Percentiles rank a stretch among this genome's conserved stretches.
Conservation (phyloP, 768 basidiomycete genomes). For the Lactarius akahatsu region DNA sequence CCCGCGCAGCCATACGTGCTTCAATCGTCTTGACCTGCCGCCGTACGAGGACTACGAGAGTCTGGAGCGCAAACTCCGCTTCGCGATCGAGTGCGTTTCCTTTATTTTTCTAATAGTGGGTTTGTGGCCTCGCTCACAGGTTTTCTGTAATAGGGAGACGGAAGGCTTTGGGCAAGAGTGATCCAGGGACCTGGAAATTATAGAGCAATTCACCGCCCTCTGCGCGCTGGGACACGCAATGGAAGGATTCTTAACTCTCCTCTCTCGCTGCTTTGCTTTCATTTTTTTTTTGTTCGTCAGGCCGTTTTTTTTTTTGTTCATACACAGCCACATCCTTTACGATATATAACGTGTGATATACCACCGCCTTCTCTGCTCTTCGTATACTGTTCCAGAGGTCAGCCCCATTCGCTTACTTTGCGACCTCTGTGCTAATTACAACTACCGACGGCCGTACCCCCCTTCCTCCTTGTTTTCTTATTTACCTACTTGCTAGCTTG, state of each 20-base stretch:
- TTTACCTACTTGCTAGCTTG: no score
- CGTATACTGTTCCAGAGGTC: neutral
- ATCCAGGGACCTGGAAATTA: neutral
- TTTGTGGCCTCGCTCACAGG: neutral
- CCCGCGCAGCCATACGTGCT: conserved; percentile 92
- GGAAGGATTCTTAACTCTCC: neutral
- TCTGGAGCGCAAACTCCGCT: conserved; percentile 80
- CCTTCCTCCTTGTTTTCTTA: no score
- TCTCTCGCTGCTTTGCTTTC: neutral
- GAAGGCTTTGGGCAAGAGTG: conserved; percentile 60
- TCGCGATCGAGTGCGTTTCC: conserved; percentile 72
- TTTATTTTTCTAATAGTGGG: neutral
- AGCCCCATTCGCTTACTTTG: no score
- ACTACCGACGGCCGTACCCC: no score
- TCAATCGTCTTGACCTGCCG: conserved; percentile 86
- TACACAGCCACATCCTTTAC: neutral
- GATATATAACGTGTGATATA: neutral
- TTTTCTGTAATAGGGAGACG: conserved; percentile 54
- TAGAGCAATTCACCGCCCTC: neutral
- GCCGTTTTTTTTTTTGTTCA: no score
- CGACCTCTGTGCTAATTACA: no score
- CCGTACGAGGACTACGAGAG: conserved; percentile 88
- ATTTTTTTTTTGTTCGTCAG: neutral
- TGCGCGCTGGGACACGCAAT: neutral
- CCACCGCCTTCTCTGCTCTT: neutral